phyloP scores from a whole-genome alignment of 78 protist species.

The Paratrimastix pyriformis region DNA sequence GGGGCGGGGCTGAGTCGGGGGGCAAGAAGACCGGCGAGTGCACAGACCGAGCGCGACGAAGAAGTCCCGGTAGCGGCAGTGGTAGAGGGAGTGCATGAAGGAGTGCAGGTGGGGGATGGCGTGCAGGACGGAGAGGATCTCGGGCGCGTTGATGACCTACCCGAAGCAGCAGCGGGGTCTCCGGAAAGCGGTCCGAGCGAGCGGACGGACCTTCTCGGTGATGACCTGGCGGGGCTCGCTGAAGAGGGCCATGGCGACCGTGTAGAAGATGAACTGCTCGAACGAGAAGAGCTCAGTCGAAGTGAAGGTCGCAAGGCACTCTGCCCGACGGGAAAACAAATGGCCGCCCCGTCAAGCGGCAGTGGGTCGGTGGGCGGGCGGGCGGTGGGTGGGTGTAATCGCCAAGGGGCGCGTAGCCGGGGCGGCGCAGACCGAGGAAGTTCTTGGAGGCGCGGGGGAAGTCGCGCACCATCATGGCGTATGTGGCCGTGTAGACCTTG shows the following conservation, averaged over 20 bases:
- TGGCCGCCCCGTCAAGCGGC: not conserved
- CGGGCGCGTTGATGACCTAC: conserved; percentile 1
- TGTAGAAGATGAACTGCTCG: not conserved
- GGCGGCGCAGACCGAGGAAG: too few species aligned
- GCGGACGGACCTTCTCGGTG: not conserved
- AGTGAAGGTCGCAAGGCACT: not conserved
- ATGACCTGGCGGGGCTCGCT: not conserved
- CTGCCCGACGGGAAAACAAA: not conserved
- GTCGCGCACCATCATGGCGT: too few species aligned
- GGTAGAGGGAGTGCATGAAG: not conserved
- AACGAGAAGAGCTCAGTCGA: not conserved
- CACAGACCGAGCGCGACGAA: too few species aligned
- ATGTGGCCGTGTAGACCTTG: not conserved
- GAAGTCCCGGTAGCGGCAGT: not conserved
- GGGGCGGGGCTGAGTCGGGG: too few species aligned
- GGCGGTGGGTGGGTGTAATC: too few species aligned
- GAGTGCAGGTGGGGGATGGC: not conserved
- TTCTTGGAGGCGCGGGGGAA: too few species aligned
- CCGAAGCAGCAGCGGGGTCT: too few species aligned
- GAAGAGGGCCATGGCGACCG: not conserved
- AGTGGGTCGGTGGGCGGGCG: not conserved
- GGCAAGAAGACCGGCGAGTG: too few species aligned
- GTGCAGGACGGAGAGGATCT: not conserved
- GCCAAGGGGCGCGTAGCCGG: too few species aligned
- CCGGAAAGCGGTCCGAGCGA: too few species aligned